phyloP scores from a whole-genome alignment of 2,329 filamentous ascomycete genomes.

The Diaporthe sp. region DNA sequence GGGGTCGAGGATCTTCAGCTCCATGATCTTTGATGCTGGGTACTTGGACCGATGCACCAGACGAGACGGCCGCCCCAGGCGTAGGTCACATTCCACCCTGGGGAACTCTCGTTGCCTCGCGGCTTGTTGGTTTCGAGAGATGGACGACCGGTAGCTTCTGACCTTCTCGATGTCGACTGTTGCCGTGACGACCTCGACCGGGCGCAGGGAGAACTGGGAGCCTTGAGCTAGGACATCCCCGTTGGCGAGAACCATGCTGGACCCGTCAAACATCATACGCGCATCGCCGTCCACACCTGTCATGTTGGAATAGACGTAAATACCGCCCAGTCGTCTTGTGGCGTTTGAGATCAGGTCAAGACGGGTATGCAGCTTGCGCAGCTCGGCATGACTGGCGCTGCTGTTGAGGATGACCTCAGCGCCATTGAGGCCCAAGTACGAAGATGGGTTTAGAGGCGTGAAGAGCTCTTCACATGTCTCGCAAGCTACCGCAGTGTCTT shows the following conservation, averaged over 20 bases:
- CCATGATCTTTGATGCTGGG: slow-evolving; percentile 36
- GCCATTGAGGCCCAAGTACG: slow-evolving; percentile 42
- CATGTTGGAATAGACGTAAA: slow-evolving; percentile 63
- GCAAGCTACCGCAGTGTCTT: slow-evolving; percentile 55
- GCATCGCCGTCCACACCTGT: slow-evolving; percentile 50
- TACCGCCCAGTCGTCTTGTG: slow-evolving; percentile 72
- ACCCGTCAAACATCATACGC: slow-evolving; percentile 58
- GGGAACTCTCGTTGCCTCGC: slow-evolving; percentile 43
- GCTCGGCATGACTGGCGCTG: slow-evolving; percentile 57
- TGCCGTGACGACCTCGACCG: slow-evolving; percentile 43
- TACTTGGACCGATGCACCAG: slow-evolving; percentile 45
- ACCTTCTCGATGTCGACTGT: slow-evolving; percentile 43
- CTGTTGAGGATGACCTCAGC: slow-evolving; percentile 49
- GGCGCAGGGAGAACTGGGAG: slow-evolving; percentile 43
- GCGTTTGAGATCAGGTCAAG: slow-evolving; percentile 77
- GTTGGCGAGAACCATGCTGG: slow-evolving; percentile 43
- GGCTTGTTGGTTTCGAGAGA: slow-evolving; percentile 43
- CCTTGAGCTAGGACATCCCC: slow-evolving; percentile 43
- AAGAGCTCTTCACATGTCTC: slow-evolving; percentile 59
- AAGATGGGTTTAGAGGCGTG: slow-evolving; percentile 47
- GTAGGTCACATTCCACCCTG: slow-evolving; percentile 43
- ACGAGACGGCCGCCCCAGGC: slow-evolving; percentile 44
- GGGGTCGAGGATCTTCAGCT: slow-evolving; percentile 43
- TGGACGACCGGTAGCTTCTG: slow-evolving; percentile 42
- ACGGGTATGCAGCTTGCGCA: slow-evolving; percentile 75